Percentiles rank a stretch among this genome's conserved stretches.
phyloP scores from a whole-genome alignment of 2,329 filamentous ascomycete genomes.

The Colletotrichum siamense region DNA sequence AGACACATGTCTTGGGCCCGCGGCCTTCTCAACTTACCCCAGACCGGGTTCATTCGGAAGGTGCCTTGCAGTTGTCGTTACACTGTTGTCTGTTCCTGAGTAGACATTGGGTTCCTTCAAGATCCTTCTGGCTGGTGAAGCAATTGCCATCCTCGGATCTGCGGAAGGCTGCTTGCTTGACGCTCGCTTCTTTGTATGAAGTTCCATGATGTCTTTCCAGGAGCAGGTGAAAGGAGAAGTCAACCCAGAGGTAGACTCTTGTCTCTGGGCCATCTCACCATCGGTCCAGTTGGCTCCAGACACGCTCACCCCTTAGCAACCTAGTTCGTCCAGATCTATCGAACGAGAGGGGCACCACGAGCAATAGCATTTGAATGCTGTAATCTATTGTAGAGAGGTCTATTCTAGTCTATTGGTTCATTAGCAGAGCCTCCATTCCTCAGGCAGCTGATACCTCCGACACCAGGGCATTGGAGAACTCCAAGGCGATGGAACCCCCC shows the following conservation, averaged over 20 bases:
- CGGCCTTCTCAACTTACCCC: background rate
- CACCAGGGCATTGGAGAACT: slow-evolving; percentile 67
- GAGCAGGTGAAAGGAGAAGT: background rate
- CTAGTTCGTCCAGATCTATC: background rate
- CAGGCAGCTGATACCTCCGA: background rate
- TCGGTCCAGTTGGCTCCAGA: no score
- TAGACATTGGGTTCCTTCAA: background rate
- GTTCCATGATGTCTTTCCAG: background rate
- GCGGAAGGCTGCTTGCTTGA: background rate
- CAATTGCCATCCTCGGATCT: background rate
- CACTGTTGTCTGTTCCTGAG: background rate
- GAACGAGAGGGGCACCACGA: background rate
- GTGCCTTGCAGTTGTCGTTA: background rate
- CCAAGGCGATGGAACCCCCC: slow-evolving; percentile 67
- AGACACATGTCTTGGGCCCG: slow-evolving; percentile 9
- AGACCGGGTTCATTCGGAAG: background rate
- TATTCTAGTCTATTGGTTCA: slow-evolving; percentile 17
- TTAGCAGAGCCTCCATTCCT: slow-evolving; percentile 21
- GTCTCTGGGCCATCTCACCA: background rate
- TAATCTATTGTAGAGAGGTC: background rate
- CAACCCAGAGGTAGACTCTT: background rate
- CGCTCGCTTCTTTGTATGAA: background rate
- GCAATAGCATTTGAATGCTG: background rate
- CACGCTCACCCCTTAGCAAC: background rate
- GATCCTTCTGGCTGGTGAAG: background rate